A percentile compares a stretch with the other conserved stretches of the same genome.
Conservation (phyloP, 2,329 filamentous ascomycete species). For the Akanthomyces muscarius region DNA sequence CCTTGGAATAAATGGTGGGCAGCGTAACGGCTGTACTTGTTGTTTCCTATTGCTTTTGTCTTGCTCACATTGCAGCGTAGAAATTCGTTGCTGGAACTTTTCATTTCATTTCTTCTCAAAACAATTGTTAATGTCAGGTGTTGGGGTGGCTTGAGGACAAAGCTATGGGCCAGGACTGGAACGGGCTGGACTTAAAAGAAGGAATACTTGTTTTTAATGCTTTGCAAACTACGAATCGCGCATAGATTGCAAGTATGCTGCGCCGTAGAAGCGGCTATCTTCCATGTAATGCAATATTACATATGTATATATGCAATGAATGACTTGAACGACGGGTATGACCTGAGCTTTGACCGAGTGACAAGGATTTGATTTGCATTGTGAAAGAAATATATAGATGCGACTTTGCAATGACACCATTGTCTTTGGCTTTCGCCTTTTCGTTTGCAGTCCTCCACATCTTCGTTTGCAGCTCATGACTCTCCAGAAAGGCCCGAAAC, state of each 20-base stretch:
- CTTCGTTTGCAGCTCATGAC: slow-evolving; percentile 49
- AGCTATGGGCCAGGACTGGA: background rate
- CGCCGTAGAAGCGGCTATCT: background rate
- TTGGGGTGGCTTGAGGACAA: background rate
- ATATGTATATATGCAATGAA: background rate
- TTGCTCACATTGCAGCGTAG: slow-evolving; percentile 7
- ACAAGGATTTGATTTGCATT: no score
- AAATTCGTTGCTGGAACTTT: background rate
- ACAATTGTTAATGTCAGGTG: background rate
- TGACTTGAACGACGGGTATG: background rate
- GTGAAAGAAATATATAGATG: no score
- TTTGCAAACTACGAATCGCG: background rate
- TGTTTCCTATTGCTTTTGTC: background rate
- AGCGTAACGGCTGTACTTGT: background rate
- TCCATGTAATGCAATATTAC: background rate
- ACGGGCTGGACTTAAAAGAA: background rate
- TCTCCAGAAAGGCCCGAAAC: slow-evolving; percentile 48
- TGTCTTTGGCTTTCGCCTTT: no score
- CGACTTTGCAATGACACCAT: no score
- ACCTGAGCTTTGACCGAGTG: no score
- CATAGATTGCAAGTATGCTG: slow-evolving; percentile 4
- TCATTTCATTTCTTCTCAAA: background rate
- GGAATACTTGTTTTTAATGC: background rate
- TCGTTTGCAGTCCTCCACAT: no score
- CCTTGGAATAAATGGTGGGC: background rate